Evolutionary conservation across 495 filamentous ascomycete genomes (phyloP), one percentile per base, ranked within the genome.

Genomic region (Podospora bellae-mahoneyi): DNA sequence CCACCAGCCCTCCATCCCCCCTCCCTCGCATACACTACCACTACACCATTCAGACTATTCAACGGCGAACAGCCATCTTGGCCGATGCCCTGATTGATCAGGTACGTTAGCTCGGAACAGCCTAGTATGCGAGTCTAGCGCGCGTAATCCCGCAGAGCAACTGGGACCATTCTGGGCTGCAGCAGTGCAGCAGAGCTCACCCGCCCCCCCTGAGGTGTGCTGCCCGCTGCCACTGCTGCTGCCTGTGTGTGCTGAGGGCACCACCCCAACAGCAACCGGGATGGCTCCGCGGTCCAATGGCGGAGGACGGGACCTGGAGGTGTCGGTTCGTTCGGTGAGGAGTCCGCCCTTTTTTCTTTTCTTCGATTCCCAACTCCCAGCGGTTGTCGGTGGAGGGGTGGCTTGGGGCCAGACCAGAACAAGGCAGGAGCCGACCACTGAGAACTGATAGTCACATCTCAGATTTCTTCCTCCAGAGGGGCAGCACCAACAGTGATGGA

Each of bases 401-500:
- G 34, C 48, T 28, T 26, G 62, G 19, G 32, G 23, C 23, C 23
- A 23, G 23, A 23, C 26, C 62, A 26, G 44, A 55, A 44, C 16
- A 48, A 15, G 27, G 58, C 68, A 66, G 54, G 44, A 34, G n/a
- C 16, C 48, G 5, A n/a, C 63, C 68, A 66, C 62, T 69, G 60
- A 23, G 53, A 63, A 34, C 9, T 56, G 32, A 6, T 18, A n/a
- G 39, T 64, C 69, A 61, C 64, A 48, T 64, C 59, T 60, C 66
- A 66, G 57, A 23, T 58, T 71, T 23, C 60, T 53, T 66, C 39
- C 13, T 58, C 44, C 54, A 48, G 27, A 59, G 4, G 4, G 4
- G 30, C 30, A 32, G 30, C 4, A 4, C 55, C 60, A 60, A 28
- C 68, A 66, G 32, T 32, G 26, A 64, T 64, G 58, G n/a, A 64